phyloP scores from a whole-genome alignment of 345 rosid species.

The Eucalyptus rudis region DNA sequence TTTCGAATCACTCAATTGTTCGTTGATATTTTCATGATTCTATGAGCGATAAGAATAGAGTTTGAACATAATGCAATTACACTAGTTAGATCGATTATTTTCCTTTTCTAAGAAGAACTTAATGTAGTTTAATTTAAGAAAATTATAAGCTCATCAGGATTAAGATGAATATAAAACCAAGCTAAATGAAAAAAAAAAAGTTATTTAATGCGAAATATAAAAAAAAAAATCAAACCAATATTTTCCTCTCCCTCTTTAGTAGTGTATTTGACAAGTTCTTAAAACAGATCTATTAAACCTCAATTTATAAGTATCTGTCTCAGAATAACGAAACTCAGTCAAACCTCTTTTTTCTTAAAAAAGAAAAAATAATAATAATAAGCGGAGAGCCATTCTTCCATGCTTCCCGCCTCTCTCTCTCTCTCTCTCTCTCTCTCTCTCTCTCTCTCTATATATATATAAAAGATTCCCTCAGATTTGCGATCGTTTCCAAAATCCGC shows the following conservation, averaged over 20 bases:
- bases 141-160: accelerated
- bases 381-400: background rate
- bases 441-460: too few relatives aligned
- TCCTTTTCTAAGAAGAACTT: too few relatives aligned
- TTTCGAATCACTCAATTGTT: accelerated
- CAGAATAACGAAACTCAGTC: too few relatives aligned
- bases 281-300: background rate
- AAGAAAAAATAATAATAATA: background rate
- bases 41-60: accelerated
- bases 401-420: background rate
- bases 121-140: accelerated
- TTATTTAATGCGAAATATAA: too few relatives aligned
- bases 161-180: background rate
- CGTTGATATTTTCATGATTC: background rate
- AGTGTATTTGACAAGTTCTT: too few relatives aligned
- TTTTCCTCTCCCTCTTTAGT: background rate
- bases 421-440: background rate
- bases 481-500: background rate
- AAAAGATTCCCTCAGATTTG: background rate
- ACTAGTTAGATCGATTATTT: background rate
- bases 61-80: background rate
- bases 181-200: accelerated
- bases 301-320: accelerated
- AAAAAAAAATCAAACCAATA: too few relatives aligned
- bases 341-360: too few relatives aligned